Percentiles rank a stretch among this genome's conserved stretches.
These are phyloP conservation scores for Coemansia umbellata DNA, from an alignment of 192 early-diverging fungal genomes.

Conservation along the genomic window DNA sequence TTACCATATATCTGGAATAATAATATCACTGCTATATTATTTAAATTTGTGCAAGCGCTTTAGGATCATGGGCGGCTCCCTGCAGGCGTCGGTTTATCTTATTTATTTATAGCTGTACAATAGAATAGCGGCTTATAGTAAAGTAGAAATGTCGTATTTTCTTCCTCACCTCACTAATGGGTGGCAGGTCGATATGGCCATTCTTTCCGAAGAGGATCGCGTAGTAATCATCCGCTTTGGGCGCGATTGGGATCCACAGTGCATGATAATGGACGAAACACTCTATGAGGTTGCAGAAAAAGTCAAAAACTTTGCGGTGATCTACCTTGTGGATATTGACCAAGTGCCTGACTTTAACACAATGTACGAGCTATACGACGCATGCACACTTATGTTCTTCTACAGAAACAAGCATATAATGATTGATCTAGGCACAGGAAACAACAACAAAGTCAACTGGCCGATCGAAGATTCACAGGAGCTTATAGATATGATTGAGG, in stretches of 20 bases:
- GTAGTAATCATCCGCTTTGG: constrained; percentile 98
- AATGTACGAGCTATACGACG: constrained; percentile 99
- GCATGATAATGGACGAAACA: constrained; percentile 98
- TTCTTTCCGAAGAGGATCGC: constrained; percentile 94
- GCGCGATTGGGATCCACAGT: constrained; percentile 91
- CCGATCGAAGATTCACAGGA: constrained; percentile 92
- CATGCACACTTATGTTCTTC: constrained; percentile 98
- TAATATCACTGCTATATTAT: too few relatives aligned
- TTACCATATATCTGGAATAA: too few relatives aligned
- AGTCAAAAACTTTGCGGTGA: constrained; percentile 98
- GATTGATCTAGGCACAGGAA: constrained; percentile 98
- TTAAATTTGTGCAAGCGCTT: too few relatives aligned
- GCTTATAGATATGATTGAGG: constrained; percentile 89
- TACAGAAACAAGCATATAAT: constrained; percentile 96
- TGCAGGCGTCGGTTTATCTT: too few relatives aligned
- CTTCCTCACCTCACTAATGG: constrained; percentile 52
- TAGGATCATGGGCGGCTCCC: too few relatives aligned
- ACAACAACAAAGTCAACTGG: constrained; percentile 99
- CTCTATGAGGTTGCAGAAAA: constrained; percentile 89
- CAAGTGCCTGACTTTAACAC: constrained; percentile 92
- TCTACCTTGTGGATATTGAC: constrained; percentile 93
- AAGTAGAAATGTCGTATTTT: constrained; percentile 40
- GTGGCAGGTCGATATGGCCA: constrained; percentile 99
- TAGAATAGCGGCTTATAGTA: background rate
- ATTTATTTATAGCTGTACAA: background rate